Conservation (phyloP, 495 filamentous ascomycete genomes). For the Opeltia flavorubescens region DNA sequence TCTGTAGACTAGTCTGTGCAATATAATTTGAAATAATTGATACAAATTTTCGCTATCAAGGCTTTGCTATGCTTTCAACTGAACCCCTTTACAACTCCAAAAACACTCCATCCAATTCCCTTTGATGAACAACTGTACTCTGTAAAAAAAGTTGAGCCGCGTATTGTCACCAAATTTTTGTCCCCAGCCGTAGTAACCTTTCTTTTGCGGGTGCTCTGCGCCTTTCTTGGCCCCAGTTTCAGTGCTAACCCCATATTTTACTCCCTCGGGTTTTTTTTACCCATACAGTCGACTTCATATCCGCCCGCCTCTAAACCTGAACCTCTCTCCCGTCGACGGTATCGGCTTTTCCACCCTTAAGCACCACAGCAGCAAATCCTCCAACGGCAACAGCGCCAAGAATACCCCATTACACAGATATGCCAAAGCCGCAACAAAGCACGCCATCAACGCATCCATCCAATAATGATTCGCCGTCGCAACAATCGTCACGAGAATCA, state of each 20-base stretch:
- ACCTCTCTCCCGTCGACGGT: conserved; percentile 37
- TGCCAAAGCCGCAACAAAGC: conserved; percentile 31
- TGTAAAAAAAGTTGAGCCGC: too few species aligned
- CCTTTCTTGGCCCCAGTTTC: neutral
- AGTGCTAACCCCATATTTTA: neutral
- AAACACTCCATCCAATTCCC: too few species aligned
- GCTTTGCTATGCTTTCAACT: neutral
- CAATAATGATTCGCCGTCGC: conserved; percentile 56
- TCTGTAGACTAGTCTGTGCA: too few species aligned
- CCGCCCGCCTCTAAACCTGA: conserved; percentile 11
- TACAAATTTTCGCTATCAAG: too few species aligned
- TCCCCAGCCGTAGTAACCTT: too few species aligned
- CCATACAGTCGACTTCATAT: neutral
- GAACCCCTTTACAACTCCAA: too few species aligned
- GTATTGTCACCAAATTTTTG: too few species aligned
- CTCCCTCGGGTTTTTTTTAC: neutral
- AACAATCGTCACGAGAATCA: conserved; percentile 47
- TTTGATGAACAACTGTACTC: too few species aligned
- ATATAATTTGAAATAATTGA: too few species aligned
- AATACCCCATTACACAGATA: conserved; percentile 39
- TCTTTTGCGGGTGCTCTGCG: too few species aligned
- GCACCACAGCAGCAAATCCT: conserved; percentile 40
- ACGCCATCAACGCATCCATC: conserved; percentile 42
- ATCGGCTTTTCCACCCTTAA: conserved; percentile 43
- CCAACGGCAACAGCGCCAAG: conserved; percentile 38